Evolutionary conservation across 2,329 filamentous ascomycete genomes (phyloP).

Genomic region (Aspergillus oerlinghausenensis): DNA sequence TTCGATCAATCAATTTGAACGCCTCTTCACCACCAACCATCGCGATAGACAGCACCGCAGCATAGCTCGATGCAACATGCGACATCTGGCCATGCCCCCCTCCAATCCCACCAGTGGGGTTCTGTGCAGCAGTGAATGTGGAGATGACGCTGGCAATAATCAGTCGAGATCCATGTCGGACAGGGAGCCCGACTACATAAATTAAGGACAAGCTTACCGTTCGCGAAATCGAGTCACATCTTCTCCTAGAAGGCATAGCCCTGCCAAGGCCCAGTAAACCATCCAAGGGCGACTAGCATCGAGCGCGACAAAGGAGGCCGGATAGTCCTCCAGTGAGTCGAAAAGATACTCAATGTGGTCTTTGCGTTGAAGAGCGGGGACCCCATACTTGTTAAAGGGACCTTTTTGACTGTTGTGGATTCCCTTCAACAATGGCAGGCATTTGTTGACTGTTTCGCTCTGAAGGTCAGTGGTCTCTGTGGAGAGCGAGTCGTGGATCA

Average conservation of each 20-base stretch:
- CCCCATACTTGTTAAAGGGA: conserved; percentile 63
- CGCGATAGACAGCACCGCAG: conserved; percentile 70
- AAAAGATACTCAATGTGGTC: conserved; percentile 49
- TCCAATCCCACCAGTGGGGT: conserved; percentile 78
- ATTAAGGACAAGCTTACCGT: conserved; percentile 40
- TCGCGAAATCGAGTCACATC: conserved; percentile 64
- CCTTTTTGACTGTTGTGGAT: conserved; percentile 45
- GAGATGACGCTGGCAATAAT: conserved; percentile 52
- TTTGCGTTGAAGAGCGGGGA: conserved; percentile 67
- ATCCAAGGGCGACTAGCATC: conserved; percentile 93
- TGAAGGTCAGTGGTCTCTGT: conserved; percentile 68
- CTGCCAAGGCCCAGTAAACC: conserved; percentile 84
- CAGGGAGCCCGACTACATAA: conserved; percentile 2
- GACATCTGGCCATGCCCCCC: conserved; percentile 88
- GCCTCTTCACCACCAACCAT: conserved; percentile 71
- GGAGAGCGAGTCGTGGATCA: conserved; percentile 60
- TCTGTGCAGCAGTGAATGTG: conserved; percentile 78
- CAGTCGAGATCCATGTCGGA: conserved; percentile 4
- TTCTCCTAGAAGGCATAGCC: conserved; percentile 69
- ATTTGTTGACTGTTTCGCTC: conserved; percentile 62
- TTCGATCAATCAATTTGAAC: conserved; percentile 73
- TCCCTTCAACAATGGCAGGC: conserved; percentile 62
- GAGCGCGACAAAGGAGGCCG: conserved; percentile 64
- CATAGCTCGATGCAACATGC: conserved; percentile 87
- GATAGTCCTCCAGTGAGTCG: conserved; percentile 55